phyloP scores from a whole-genome alignment of 2,329 filamentous ascomycete species.

The Aspergillus sp. region DNA sequence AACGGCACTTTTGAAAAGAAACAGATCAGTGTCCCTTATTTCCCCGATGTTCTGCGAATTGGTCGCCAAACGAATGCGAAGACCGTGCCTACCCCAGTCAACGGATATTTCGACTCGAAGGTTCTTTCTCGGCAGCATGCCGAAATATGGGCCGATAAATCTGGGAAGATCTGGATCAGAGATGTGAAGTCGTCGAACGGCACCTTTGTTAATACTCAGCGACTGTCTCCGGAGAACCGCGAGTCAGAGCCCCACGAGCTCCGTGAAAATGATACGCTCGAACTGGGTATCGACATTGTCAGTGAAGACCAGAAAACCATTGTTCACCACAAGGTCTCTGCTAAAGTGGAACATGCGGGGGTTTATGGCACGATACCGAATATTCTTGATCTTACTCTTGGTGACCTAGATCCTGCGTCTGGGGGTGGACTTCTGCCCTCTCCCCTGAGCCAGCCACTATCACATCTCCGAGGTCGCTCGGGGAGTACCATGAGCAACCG shows the following conservation, averaged over 20 bases:
- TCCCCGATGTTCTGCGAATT: slow-evolving; percentile 90
- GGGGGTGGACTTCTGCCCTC: slow-evolving; percentile 71
- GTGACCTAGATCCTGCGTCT: slow-evolving; percentile 77
- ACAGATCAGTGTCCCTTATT: slow-evolving; percentile 89
- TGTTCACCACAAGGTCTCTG: slow-evolving; percentile 96
- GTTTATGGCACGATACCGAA: slow-evolving; percentile 70
- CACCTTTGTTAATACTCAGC: slow-evolving; percentile 92
- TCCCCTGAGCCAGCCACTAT: slow-evolving; percentile 62
- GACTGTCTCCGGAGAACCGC: slow-evolving; percentile 88
- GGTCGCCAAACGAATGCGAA: slow-evolving; percentile 97
- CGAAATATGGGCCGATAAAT: slow-evolving; percentile 85
- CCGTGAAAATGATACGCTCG: slow-evolving; percentile 85
- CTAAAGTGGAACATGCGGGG: slow-evolving; percentile 93
- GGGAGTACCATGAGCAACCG: slow-evolving; percentile 66
- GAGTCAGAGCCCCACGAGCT: slow-evolving; percentile 96
- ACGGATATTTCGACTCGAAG: slow-evolving; percentile 98
- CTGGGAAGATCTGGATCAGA: slow-evolving; percentile 88
- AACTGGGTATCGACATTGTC: slow-evolving; percentile 96
- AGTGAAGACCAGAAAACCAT: slow-evolving; percentile 98
- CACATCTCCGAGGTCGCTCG: slow-evolving; percentile 67
- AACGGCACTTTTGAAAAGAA: slow-evolving; percentile 98
- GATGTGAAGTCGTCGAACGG: slow-evolving; percentile 99
- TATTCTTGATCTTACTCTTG: slow-evolving; percentile 85
- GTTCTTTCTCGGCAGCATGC: slow-evolving; percentile 94
- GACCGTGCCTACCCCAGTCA: slow-evolving; percentile 83